Evolutionary conservation across 139 green algal species (phyloP).

Genomic region (Chlorokybus atmophyticus): DNA sequence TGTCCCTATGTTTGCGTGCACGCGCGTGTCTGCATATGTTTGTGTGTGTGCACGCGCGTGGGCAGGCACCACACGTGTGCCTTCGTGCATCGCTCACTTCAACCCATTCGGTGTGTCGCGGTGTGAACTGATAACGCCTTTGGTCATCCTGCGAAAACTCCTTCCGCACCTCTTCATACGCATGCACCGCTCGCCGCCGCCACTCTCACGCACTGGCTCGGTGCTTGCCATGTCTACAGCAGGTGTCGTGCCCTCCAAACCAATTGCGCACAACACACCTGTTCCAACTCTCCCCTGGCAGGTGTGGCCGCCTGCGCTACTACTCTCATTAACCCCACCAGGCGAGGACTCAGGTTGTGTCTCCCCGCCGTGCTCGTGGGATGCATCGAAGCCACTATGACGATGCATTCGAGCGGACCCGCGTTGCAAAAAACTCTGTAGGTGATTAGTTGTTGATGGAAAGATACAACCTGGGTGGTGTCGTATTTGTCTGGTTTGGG

Average conservation of each 20-base stretch:
- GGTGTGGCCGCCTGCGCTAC: constrained; percentile 41
- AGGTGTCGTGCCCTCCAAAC: too few species aligned
- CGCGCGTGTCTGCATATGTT: too few species aligned
- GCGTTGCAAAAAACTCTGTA: constrained; percentile 65
- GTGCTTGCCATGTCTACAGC: neutral
- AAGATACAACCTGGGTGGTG: constrained; percentile 58
- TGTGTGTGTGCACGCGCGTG: too few species aligned
- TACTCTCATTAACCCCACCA: constrained; percentile 43
- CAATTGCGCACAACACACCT: constrained; percentile 42
- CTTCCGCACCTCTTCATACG: constrained; percentile 31
- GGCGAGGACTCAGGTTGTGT: constrained; percentile 41
- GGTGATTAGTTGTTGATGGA: constrained; percentile 68
- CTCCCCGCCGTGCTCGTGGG: constrained; percentile 41
- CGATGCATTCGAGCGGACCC: constrained; percentile 50
- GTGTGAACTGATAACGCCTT: constrained; percentile 51
- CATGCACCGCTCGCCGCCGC: constrained; percentile 41
- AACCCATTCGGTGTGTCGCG: constrained; percentile 44
- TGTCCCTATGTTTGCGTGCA: too few species aligned
- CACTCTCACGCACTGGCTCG: constrained; percentile 5
- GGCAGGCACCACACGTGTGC: too few species aligned
- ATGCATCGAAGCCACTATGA: constrained; percentile 53
- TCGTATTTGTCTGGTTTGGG: constrained; percentile 63
- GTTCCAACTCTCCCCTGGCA: constrained; percentile 29
- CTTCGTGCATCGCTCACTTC: too few species aligned
- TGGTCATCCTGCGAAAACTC: constrained; percentile 36